phyloP scores from a whole-genome alignment of 257 asterid genomes.

The Primulina huaijiensis region DNA sequence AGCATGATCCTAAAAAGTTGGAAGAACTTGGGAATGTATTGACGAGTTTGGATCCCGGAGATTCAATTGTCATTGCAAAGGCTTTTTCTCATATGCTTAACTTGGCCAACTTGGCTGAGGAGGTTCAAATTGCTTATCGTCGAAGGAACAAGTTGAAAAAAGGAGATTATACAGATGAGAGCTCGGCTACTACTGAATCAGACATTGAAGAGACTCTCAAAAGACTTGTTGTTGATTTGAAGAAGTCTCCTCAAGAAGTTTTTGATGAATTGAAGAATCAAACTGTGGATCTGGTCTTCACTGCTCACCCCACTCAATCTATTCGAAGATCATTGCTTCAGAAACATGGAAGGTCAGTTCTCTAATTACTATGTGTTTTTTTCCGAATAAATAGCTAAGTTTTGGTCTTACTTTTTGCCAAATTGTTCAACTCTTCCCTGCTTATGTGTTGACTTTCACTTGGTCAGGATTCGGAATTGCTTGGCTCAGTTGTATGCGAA shows the following conservation, averaged over 20 bases:
- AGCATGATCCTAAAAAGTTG: conserved; percentile 46
- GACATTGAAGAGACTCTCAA: conserved; percentile 62
- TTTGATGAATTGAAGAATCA: conserved; percentile 62
- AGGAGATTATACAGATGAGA: conserved; percentile 57
- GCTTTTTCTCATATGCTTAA: conserved; percentile 65
- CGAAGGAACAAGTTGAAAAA: conserved; percentile 48
- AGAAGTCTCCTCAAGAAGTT: conserved; percentile 59
- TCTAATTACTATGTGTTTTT: background rate
- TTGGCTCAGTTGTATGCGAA: conserved; percentile 44
- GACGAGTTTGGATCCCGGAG: conserved; percentile 58
- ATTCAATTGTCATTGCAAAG: conserved; percentile 55
- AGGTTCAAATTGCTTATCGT: conserved; percentile 55
- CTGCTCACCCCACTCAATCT: conserved; percentile 64
- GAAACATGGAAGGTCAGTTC: conserved; percentile 53
- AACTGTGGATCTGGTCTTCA: conserved; percentile 58
- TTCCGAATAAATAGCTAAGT: background rate
- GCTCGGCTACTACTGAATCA: conserved; percentile 60
- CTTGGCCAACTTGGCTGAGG: conserved; percentile 70
- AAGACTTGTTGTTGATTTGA: conserved; percentile 49
- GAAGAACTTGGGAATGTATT: conserved; percentile 55
- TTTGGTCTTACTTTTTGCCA: background rate
- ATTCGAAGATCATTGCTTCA: conserved; percentile 59
- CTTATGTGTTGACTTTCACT: conserved; percentile 9
- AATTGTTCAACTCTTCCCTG: background rate
- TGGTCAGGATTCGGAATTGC: conserved; percentile 54